Evolutionary conservation across 2,329 filamentous ascomycete species (phyloP).

Genomic region (Talaromyces pinophilus): DNA sequence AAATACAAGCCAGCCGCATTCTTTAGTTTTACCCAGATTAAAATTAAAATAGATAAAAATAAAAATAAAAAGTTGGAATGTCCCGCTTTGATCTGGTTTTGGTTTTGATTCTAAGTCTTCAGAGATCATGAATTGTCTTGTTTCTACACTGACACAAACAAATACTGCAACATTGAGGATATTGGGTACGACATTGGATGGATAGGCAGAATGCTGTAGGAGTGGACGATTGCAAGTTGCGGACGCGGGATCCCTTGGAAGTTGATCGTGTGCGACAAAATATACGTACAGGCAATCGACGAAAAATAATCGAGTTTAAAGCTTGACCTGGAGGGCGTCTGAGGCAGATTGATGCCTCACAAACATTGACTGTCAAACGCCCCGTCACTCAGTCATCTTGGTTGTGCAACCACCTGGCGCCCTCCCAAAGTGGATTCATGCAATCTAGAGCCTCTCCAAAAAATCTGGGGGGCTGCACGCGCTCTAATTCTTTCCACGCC

Average conservation of each 20-base stretch:
- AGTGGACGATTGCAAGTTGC: neutral
- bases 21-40: neutral
- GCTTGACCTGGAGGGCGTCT: neutral
- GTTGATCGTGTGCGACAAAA: slow-evolving; percentile 1
- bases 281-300: neutral
- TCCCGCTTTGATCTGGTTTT: neutral
- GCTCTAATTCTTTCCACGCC: neutral
- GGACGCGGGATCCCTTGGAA: neutral
- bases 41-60: neutral
- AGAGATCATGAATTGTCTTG: neutral
- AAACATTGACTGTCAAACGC: neutral
- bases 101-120: neutral
- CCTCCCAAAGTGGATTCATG: slow-evolving; percentile 2
- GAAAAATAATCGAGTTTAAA: neutral
- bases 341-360: neutral
- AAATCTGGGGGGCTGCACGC: slow-evolving; percentile 2
- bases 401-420: slow-evolving; percentile 2
- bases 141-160: neutral
- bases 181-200: neutral
- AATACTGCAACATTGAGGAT: neutral
- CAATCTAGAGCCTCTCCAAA: neutral
- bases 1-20: slow-evolving; percentile 8
- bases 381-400: neutral
- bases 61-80: slow-evolving; percentile 9
- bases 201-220: slow-evolving; percentile 1